Evolutionary conservation across 108 stramenopile genomes (phyloP).

Genomic region (Nitzschia palea): DNA sequence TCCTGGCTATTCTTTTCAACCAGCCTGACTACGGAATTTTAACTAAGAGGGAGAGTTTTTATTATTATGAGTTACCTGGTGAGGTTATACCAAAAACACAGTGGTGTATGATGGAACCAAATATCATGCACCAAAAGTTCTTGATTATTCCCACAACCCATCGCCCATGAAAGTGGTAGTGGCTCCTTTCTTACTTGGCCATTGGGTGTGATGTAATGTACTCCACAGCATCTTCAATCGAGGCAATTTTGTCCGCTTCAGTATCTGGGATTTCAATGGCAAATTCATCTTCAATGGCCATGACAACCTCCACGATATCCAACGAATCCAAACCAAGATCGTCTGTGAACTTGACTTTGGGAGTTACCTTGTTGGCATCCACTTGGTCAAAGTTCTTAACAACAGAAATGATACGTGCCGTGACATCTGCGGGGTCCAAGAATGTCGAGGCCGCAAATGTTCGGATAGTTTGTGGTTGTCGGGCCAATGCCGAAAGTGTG

Average conservation of each 20-base stretch:
- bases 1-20: too few species aligned
- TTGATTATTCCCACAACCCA: too few species aligned
- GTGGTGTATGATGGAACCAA: too few species aligned
- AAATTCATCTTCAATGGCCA: conserved; percentile 99
- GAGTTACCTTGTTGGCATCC: conserved; percentile 81
- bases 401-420: conserved; percentile 92
- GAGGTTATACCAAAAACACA: too few species aligned
- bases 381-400: conserved; percentile 99
- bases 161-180: too few species aligned
- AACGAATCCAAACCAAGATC: conserved; percentile 98
- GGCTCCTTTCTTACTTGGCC: conserved; percentile 73
- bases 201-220: conserved; percentile 93
- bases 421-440: conserved; percentile 90
- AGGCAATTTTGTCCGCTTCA: conserved; percentile 98
- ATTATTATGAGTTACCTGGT: too few species aligned
- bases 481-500: conserved; percentile 31
- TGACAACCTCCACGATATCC: conserved; percentile 98
- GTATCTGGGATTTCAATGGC: conserved; percentile 99
- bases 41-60: too few species aligned
- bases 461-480: conserved; percentile 44
- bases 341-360: conserved; percentile 86
- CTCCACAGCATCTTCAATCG: conserved; percentile 91
- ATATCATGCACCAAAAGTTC: too few species aligned
- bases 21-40: too few species aligned
- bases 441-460: conserved; percentile 76